Conservation (phyloP, 2,329 filamentous ascomycete genomes). For the Fusarium coffeatum region DNA sequence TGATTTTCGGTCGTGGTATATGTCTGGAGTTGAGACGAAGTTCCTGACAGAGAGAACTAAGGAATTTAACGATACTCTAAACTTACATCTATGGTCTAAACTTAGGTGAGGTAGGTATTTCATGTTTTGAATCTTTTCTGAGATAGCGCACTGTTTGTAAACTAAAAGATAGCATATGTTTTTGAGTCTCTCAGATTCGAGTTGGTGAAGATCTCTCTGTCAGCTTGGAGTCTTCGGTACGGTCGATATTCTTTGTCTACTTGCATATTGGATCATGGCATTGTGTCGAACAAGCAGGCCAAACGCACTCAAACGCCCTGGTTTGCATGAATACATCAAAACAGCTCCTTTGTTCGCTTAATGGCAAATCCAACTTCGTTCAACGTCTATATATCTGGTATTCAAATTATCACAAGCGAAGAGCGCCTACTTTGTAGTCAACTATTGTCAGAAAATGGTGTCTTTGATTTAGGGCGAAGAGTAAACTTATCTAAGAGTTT, state of each 20-base stretch:
- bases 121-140: not conserved
- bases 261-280: not conserved
- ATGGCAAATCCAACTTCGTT: not conserved
- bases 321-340: too few relatives aligned
- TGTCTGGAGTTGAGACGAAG: rapidly evolving
- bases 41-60: not conserved
- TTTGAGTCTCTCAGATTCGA: not conserved
- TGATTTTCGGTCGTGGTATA: too few relatives aligned
- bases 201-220: not conserved
- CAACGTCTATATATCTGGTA: not conserved
- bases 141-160: not conserved
- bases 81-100: not conserved
- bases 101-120: rapidly evolving
- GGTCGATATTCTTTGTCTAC: not conserved
- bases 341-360: not conserved
- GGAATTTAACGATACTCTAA: rapidly evolving
- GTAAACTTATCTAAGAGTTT: not conserved
- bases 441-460: not conserved
- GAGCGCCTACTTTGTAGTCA: not conserved
- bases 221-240: not conserved
- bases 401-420: not conserved
- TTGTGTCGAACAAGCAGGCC: not conserved
- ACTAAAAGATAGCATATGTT: not conserved
- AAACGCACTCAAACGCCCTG: too few relatives aligned
- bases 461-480: not conserved